Conservation (phyloP, 345 rosid species). For the Orychophragmus violaceus region DNA sequence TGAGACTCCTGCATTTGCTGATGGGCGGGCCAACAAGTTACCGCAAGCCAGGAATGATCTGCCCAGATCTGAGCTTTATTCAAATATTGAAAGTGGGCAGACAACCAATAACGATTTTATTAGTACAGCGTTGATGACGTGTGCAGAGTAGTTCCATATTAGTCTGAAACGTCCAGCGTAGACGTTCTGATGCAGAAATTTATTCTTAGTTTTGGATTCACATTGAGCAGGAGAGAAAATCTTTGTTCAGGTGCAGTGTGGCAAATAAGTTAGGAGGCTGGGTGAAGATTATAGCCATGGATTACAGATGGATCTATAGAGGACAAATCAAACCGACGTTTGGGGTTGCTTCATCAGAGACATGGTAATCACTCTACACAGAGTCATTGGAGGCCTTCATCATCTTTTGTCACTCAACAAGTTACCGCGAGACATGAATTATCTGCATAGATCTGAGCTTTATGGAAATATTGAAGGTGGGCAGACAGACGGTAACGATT, state of each 20-base stretch:
- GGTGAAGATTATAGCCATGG: too few species aligned
- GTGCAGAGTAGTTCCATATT: not conserved
- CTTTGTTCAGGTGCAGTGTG: not conserved
- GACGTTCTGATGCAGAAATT: not conserved
- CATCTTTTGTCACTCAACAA: too few species aligned
- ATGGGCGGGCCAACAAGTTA: conserved; percentile 3
- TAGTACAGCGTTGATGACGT: not conserved
- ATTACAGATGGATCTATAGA: too few species aligned
- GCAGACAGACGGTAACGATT: not conserved
- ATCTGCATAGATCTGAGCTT: conserved; percentile 24
- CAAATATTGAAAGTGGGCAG: conserved; percentile 21
- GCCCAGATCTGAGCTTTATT: conserved; percentile 21
- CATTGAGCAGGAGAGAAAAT: not conserved
- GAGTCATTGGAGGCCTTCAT: too few species aligned
- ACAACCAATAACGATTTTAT: not conserved
- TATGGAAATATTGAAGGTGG: conserved; percentile 22
- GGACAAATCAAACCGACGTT: too few species aligned
- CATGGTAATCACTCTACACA: too few species aligned
- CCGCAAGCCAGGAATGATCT: conserved; percentile 22
- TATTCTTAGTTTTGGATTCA: conserved; percentile 2
- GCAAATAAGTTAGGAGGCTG: conserved; percentile 3
- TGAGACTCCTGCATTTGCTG: conserved; percentile 6
- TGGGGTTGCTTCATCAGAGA: too few species aligned
- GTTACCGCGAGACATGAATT: too few species aligned
- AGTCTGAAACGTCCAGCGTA: not conserved